Evolutionary conservation across 495 filamentous ascomycete species (phyloP), one percentile per base, ranked within the genome.

Genomic region (Hypoxylon rickii): DNA sequence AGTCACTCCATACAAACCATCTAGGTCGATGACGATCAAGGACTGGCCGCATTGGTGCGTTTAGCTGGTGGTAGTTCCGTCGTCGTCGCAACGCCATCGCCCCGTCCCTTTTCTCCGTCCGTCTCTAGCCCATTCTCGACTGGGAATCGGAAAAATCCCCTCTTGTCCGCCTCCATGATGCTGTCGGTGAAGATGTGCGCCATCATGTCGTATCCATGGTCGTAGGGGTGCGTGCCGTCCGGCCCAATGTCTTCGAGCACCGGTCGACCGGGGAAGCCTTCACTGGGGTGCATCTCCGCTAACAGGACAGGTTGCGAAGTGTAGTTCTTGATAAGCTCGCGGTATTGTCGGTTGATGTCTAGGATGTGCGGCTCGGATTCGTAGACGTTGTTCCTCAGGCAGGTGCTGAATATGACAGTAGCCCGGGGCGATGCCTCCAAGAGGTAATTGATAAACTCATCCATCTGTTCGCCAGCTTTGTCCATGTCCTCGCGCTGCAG

Each of bases 191-290:
- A 73, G 40, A 73, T 66, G 20, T 57, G 57, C 5, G 73, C 77
- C 74, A 80, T 78, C 49, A 73, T 65, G 12, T 54, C 46, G 52
- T 80, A 80, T 0, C 75, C 75, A 11, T 36, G 29, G 54, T 80
- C 71, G 10, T 65, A 73, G 1, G 76, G 77, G 48, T 78, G 77
- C 12, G 63, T 61, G 24, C 66, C 63, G 20, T 69, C 66, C 2
- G 51, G 47, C 5, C 66, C 63, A 12, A 69, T 69, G 32, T 66
- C 66, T n/a, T 19, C 39, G 5, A 17, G 26, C 20, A 58, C 41
- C 0, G 66, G 63, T 11, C 55, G 47, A 11, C 44, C 48, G 6
- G 63, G 56, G 15, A 66, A 52, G 4, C 66, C 66, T 44, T 42
- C 56, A 33, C 58, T 64, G n/a, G 63, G 56, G 44, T 69, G 66